Conservation (phyloP, 495 filamentous ascomycete species). For the Talaromyces stipitatus region DNA sequence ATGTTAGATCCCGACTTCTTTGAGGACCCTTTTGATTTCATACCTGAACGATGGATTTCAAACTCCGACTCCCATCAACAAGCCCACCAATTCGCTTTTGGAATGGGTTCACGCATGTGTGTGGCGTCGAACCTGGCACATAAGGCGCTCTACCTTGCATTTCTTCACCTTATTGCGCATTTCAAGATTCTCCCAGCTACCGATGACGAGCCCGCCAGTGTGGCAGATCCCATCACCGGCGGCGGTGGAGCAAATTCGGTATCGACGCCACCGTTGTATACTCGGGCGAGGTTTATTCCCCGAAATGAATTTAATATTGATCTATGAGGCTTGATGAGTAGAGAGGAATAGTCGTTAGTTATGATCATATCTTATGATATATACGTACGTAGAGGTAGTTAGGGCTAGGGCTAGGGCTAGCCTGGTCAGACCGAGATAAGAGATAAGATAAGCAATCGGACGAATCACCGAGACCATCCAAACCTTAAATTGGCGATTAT, state of each 20-base stretch:
- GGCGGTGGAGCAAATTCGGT: not conserved
- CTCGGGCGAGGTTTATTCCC: not conserved
- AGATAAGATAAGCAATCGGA: slow-evolving; percentile 3
- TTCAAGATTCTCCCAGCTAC: not conserved
- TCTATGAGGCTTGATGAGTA: not conserved
- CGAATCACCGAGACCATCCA: slow-evolving; percentile 20
- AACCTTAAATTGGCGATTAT: slow-evolving; percentile 14
- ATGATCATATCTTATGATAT: not conserved
- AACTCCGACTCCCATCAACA: not conserved
- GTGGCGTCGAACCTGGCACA: slow-evolving; percentile 1
- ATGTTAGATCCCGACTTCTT: not conserved
- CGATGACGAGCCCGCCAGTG: not conserved
- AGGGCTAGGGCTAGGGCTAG: not conserved
- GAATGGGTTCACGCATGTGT: slow-evolving; percentile 3
- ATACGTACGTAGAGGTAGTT: not conserved
- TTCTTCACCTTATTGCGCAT: slow-evolving; percentile 1
- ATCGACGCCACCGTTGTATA: not conserved
- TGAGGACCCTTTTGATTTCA: slow-evolving; percentile 5
- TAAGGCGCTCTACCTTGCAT: slow-evolving; percentile 1
- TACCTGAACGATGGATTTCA: not conserved
- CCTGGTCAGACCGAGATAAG: no score
- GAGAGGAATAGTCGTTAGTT: no score
- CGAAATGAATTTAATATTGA: slow-evolving; percentile 5
- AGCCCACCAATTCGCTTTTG: slow-evolving; percentile 2
- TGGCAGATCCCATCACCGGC: not conserved